Percentiles rank a stretch among this genome's conserved stretches.
phyloP scores from a whole-genome alignment of 306 rosid species.

The Coriaria nepalensis region DNA sequence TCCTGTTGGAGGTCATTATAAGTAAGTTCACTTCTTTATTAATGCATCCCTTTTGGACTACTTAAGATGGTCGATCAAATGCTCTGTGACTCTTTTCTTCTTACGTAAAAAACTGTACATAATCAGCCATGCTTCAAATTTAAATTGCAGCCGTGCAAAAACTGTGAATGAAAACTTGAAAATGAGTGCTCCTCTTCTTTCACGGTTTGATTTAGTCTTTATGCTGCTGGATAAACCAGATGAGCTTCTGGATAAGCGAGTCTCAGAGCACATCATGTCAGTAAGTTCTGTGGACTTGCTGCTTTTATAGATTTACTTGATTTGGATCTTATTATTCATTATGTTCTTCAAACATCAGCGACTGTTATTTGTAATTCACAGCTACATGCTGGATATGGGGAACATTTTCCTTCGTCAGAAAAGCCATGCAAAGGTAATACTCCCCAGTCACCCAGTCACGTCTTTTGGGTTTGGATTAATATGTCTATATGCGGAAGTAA shows the following conservation, averaged over 20 bases:
- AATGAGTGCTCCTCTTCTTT: constrained; percentile 77
- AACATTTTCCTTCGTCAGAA: constrained; percentile 41
- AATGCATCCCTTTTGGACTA: neutral
- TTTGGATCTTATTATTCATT: too few relatives aligned
- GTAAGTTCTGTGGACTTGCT: too few relatives aligned
- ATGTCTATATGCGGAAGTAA: too few relatives aligned
- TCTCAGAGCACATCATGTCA: constrained; percentile 92
- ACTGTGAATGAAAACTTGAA: constrained; percentile 96
- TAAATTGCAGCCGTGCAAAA: constrained; percentile 80
- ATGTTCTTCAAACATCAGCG: constrained; percentile 1
- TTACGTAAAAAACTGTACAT: too few relatives aligned
- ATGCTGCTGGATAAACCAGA: constrained; percentile 93
- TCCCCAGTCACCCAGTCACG: too few relatives aligned
- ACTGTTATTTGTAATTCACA: constrained; percentile 25
- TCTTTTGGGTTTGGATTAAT: too few relatives aligned
- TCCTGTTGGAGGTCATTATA: constrained; percentile 93
- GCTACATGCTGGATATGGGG: constrained; percentile 72
- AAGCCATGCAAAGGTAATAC: constrained; percentile 44
- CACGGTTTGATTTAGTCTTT: constrained; percentile 87
- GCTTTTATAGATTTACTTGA: too few relatives aligned
- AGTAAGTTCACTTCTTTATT: constrained; percentile 28
- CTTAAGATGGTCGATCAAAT: neutral
- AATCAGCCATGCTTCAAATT: constrained; percentile 5
- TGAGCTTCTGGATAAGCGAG: constrained; percentile 82
- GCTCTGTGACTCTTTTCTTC: too few relatives aligned